phyloP scores from a whole-genome alignment of 345 rosid genomes.

The Sonneratia caseolaris region DNA sequence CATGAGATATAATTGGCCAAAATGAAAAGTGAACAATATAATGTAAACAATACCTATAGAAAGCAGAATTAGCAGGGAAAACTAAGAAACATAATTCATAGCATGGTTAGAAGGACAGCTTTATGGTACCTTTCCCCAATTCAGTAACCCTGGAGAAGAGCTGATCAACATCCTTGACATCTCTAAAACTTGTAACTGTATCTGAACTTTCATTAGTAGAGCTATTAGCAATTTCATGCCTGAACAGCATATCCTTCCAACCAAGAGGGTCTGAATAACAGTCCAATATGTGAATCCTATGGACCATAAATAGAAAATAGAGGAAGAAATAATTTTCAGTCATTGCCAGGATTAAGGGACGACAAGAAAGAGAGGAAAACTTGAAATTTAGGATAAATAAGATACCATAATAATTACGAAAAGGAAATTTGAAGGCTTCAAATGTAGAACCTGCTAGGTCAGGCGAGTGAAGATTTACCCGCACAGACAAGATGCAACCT shows the following conservation, averaged over 20 bases:
- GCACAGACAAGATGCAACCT: no score
- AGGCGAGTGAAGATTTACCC: not conserved
- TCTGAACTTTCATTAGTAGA: conserved; percentile 22
- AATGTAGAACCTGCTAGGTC: not conserved
- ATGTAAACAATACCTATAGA: not conserved
- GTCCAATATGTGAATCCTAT: conserved; percentile 75
- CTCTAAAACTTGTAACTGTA: conserved; percentile 23
- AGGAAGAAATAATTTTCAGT: not conserved
- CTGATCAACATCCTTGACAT: conserved; percentile 54
- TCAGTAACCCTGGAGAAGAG: conserved; percentile 50
- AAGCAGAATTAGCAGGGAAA: not conserved
- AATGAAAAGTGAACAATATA: not conserved
- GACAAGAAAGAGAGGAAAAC: not conserved
- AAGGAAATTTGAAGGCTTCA: not conserved
- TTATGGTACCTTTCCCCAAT: conserved; percentile 49
- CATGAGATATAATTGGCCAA: not conserved
- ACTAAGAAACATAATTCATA: not conserved
- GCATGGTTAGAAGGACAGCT: not conserved
- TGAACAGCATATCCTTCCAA: conserved; percentile 43
- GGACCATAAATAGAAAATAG: conserved; percentile 1
- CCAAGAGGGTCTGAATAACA: conserved; percentile 82
- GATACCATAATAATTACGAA: not conserved
- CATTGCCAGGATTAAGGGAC: not conserved
- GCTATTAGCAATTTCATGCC: conserved; percentile 15
- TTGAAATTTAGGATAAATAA: not conserved